Evolutionary conservation across 352 stramenopile species (phyloP), one percentile per base, ranked within the genome.

Genomic region (Pythium monospermum): DNA sequence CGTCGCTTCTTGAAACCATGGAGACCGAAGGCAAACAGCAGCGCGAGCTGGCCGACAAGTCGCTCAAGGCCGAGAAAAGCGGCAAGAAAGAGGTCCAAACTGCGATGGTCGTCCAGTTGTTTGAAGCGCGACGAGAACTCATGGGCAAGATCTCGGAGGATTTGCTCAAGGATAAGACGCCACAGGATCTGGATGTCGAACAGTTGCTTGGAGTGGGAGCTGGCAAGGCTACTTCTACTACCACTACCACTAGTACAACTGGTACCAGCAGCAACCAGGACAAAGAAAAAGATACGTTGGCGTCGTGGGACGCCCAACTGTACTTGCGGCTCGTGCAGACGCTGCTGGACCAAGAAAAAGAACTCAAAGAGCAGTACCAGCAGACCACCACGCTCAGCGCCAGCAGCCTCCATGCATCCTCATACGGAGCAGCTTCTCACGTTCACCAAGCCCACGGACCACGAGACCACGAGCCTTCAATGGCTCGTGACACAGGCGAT

Each of bases 91-190:
- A 83, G 23, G 43, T 65, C n/a, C 59, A 72, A 12, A 44, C 51
- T 0, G 55, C 57, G 2, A 56, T 82, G 38, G 47, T 81, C 10
- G 44, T 87, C 16, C 66, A 90, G 55, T 61, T 91, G 43, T 85
- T 87, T 32, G 69, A 87, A 42, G 69, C 68, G 30, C 71, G 78
- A 12, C 65, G 77, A n/a, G 79, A 90, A 16, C 61, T 91, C 19
- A 86, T 74, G 57, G 69, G 66, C 46, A 71, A 71, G 26, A 82
- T 93, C 35, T 85, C 80, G 18, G 77, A 93, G 33, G 73, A 89
- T 19, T 57, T 85, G 4, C 57, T 91, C 28, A 75, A 73, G 41
- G 66, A 87, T 19, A 88, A 83, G 57, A 74, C 73, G 38, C 61
- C 72, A 31, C 48, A 85, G 18, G 80, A 92, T 13, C 42, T 75